Percentiles rank a stretch among this genome's conserved stretches.
Evolutionary conservation across 495 filamentous ascomycete genomes (phyloP).

Genomic region (Sporormia fimetaria): DNA sequence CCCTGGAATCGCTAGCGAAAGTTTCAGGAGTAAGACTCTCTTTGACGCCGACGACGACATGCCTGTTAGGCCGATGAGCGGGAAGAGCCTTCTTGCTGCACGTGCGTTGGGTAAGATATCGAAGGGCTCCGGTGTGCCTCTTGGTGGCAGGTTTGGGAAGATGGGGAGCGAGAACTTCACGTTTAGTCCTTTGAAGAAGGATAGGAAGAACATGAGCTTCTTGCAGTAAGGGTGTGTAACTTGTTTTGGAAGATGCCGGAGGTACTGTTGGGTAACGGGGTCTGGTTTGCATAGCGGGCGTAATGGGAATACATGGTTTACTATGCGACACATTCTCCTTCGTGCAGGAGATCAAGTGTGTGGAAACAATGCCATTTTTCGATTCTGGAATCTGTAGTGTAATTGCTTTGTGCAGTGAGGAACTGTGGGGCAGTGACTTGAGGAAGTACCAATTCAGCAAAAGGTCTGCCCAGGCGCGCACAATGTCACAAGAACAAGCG

Average conservation of each 20-base stretch:
- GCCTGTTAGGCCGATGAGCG: slow-evolving; percentile 28
- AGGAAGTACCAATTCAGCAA: no score
- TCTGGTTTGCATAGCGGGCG: no score
- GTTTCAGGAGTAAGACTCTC: slow-evolving; percentile 49
- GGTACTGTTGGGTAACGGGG: neutral
- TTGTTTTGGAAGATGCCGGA: neutral
- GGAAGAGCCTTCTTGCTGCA: slow-evolving; percentile 28
- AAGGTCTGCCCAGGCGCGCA: no score
- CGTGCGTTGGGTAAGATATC: slow-evolving; percentile 26
- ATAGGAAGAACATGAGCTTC: slow-evolving; percentile 43
- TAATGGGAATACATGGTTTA: no score
- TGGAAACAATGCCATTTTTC: no score
- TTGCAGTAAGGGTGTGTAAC: slow-evolving; percentile 1
- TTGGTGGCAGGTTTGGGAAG: slow-evolving; percentile 30
- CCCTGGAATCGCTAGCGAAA: slow-evolving; percentile 35
- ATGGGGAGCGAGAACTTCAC: slow-evolving; percentile 33
- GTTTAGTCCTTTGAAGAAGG: slow-evolving; percentile 77
- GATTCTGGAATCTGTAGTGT: no score
- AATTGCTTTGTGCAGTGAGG: no score
- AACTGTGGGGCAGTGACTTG: no score
- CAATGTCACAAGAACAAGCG: no score
- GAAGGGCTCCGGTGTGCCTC: slow-evolving; percentile 17
- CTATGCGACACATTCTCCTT: no score
- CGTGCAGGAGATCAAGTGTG: no score
- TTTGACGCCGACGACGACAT: slow-evolving; percentile 60